Evolutionary conservation across 73 alveolate species (phyloP).

Genomic region (Paramecium primaurelia): DNA sequence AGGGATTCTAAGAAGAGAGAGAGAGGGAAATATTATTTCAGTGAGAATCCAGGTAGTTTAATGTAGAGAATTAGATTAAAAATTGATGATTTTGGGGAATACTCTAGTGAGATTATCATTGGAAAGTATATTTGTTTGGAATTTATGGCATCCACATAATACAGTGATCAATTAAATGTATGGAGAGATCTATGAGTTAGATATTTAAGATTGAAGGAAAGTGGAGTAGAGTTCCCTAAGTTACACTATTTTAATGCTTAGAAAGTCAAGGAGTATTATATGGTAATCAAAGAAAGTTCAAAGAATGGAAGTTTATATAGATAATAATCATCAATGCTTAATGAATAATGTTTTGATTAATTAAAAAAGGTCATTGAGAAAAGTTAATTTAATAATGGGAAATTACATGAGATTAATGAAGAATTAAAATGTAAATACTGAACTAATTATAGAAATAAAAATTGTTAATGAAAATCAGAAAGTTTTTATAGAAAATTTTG

Average conservation of each 20-base stretch:
- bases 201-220: not conserved
- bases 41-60: not conserved
- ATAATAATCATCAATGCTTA: not conserved
- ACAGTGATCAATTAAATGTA: not conserved
- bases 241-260: constrained; percentile 1
- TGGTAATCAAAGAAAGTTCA: not conserved
- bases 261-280: constrained; percentile 9
- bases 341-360: not conserved
- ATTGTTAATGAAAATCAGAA: not conserved
- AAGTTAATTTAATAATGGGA: not conserved
- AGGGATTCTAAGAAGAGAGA: not conserved
- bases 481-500: not conserved
- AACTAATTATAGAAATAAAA: not conserved
- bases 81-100: not conserved
- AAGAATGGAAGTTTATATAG: not conserved
- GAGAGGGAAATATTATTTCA: not conserved
- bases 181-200: not conserved
- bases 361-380: not conserved
- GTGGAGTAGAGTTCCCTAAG: constrained; percentile 11
- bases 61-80: not conserved
- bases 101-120: not conserved
- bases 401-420: not conserved
- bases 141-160: not conserved
- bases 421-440: not conserved
- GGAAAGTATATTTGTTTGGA: constrained; percentile 13